Conservation (phyloP, 768 basidiomycete species). For the Hericium erinaceus region DNA sequence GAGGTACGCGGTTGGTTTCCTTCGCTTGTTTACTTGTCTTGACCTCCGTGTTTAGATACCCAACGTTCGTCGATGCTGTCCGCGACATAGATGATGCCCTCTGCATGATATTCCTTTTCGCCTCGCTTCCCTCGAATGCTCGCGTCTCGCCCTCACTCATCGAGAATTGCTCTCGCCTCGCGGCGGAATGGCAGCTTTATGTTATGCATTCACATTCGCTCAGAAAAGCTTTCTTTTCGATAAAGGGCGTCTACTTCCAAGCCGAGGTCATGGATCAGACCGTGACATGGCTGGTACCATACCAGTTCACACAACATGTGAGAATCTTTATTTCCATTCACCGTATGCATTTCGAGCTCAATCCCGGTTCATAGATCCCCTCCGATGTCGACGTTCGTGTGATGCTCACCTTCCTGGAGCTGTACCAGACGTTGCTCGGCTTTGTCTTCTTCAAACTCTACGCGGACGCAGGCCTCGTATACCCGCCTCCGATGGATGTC, state of each 20-base stretch:
- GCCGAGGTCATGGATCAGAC: constrained; percentile 89
- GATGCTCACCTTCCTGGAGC: constrained; percentile 94
- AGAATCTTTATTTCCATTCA: constrained; percentile 16
- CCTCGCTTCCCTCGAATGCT: constrained; percentile 80
- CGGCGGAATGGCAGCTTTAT: constrained; percentile 96
- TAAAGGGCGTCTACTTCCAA: constrained; percentile 98
- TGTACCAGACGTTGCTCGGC: constrained; percentile 93
- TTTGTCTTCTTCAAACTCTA: constrained; percentile 99
- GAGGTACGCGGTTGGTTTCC: constrained; percentile 43
- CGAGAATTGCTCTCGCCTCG: constrained; percentile 82
- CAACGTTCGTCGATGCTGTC: constrained; percentile 91
- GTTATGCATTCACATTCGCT: constrained; percentile 80
- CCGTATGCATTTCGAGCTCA: background rate
- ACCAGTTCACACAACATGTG: constrained; percentile 94
- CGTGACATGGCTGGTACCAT: constrained; percentile 94
- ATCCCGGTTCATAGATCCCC: constrained; percentile 54
- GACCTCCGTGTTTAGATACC: constrained; percentile 53
- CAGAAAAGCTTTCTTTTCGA: constrained; percentile 88
- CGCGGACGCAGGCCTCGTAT: constrained; percentile 84
- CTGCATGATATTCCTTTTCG: constrained; percentile 90
- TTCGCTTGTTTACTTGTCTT: constrained; percentile 1
- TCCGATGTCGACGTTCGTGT: constrained; percentile 95
- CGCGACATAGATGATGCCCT: constrained; percentile 96
- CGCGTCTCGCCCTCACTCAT: constrained; percentile 76
- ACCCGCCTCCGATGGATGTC: constrained; percentile 86